Evolutionary conservation across 805 yeast species (phyloP).

Genomic region (Lipomyces lipofer): DNA sequence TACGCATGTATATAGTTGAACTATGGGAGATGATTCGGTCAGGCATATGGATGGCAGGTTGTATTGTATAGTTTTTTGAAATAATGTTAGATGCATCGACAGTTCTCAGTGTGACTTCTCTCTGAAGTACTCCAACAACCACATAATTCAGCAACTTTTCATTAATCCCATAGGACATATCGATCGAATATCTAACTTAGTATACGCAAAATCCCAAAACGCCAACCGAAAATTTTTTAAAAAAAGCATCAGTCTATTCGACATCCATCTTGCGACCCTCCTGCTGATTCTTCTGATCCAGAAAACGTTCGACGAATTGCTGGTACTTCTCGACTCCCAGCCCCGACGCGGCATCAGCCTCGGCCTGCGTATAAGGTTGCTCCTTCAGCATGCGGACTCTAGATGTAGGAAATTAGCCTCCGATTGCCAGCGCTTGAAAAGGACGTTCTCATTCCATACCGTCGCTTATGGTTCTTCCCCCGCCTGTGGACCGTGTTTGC

Average conservation of each 20-base stretch:
- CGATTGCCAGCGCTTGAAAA: not conserved
- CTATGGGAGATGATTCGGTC: not conserved
- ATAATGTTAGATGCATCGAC: too few relatives aligned
- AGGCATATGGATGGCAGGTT: not conserved
- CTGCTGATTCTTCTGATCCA: conserved; percentile 49
- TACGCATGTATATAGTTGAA: too few relatives aligned
- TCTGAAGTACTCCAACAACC: too few relatives aligned
- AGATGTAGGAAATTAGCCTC: not conserved
- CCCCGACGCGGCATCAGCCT: conserved; percentile 90
- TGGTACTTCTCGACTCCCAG: conserved; percentile 66
- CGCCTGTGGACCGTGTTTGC: conserved; percentile 73
- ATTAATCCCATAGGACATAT: too few relatives aligned
- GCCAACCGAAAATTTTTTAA: too few relatives aligned
- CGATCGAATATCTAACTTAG: too few relatives aligned
- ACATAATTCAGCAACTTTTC: too few relatives aligned
- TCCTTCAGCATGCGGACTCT: conserved; percentile 70
- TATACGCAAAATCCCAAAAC: too few relatives aligned
- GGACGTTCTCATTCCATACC: too few relatives aligned
- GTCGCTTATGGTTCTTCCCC: conserved; percentile 80
- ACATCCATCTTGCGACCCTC: conserved; percentile 41
- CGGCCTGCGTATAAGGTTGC: conserved; percentile 83
- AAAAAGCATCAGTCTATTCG: not conserved
- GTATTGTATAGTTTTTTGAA: not conserved
- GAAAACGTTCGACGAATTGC: conserved; percentile 50
- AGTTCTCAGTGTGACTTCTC: too few relatives aligned